A percentile compares a stretch with the other conserved stretches of the same genome.
Conservation (phyloP, 1,139 yeast genomes). For the Pneumocystis murina region DNA sequence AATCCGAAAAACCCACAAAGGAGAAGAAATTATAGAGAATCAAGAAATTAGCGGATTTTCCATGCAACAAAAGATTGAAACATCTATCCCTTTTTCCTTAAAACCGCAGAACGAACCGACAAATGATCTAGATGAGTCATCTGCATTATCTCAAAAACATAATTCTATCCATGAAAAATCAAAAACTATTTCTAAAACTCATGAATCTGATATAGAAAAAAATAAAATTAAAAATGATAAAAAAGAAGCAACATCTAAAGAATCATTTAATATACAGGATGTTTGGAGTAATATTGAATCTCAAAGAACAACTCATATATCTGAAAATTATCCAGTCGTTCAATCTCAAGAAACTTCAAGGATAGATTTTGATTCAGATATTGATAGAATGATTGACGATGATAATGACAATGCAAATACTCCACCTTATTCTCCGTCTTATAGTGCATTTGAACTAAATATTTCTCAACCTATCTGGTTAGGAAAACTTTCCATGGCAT, state of each 20-base stretch:
- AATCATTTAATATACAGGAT: not conserved
- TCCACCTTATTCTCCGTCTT: slow-evolving; percentile 4
- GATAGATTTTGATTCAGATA: slow-evolving; percentile 6
- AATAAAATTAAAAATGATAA: not conserved
- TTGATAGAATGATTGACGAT: slow-evolving; percentile 13
- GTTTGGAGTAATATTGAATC: not conserved
- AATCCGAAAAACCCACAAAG: slow-evolving; percentile 68
- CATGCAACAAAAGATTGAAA: not conserved
- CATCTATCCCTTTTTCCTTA: not conserved
- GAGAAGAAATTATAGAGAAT: slow-evolving; percentile 56
- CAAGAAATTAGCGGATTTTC: slow-evolving; percentile 16
- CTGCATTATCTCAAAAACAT: not conserved
- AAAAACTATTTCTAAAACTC: not conserved
- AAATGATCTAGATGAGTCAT: not conserved
- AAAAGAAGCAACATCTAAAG: not conserved
- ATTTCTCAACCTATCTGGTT: slow-evolving; percentile 31
- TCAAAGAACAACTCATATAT: not conserved
- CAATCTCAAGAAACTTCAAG: not conserved
- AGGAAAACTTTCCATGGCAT: slow-evolving; percentile 43
- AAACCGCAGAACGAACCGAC: not conserved
- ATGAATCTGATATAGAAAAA: not conserved
- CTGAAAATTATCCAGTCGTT: not conserved
- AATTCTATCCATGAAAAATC: not conserved
- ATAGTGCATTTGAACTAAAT: slow-evolving; percentile 20
- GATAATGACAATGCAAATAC: slow-evolving; percentile 8